Conservation (phyloP, 345 rosid genomes). For the Arabidopsis suecica region DNA sequence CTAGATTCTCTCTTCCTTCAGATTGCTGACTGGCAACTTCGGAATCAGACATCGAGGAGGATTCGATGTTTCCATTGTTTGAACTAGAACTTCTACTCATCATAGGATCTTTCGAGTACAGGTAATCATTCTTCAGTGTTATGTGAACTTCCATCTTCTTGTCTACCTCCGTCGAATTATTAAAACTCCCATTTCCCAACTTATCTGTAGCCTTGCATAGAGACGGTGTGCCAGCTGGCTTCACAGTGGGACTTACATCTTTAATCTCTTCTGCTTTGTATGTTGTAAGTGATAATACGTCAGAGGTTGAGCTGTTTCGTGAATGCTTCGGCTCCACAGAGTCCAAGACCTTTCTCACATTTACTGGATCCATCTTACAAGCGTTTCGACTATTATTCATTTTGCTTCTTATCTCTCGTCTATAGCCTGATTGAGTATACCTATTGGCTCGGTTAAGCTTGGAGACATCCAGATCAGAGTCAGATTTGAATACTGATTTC, state of each 20-base stretch:
- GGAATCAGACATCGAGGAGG: slow-evolving; percentile 86
- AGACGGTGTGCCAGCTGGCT: slow-evolving; percentile 51
- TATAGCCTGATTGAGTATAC: slow-evolving; percentile 54
- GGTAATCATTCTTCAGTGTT: slow-evolving; percentile 45
- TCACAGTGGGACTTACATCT: slow-evolving; percentile 39
- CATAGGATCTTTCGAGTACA: slow-evolving; percentile 45
- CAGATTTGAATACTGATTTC: slow-evolving; percentile 58
- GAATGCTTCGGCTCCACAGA: slow-evolving; percentile 69
- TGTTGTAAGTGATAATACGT: slow-evolving; percentile 55
- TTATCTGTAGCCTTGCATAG: slow-evolving; percentile 52
- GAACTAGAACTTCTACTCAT: slow-evolving; percentile 68
- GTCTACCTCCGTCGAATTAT: slow-evolving; percentile 42
- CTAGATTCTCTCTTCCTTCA: slow-evolving; percentile 59
- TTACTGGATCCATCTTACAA: slow-evolving; percentile 52
- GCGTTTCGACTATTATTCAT: slow-evolving; percentile 41
- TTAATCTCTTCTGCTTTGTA: slow-evolving; percentile 52
- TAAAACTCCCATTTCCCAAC: slow-evolving; percentile 47
- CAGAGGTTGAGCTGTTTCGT: slow-evolving; percentile 64
- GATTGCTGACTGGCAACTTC: slow-evolving; percentile 75
- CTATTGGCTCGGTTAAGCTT: slow-evolving; percentile 62
- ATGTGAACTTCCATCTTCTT: slow-evolving; percentile 47
- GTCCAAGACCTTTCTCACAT: slow-evolving; percentile 78
- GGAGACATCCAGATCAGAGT: slow-evolving; percentile 60
- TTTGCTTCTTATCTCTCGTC: slow-evolving; percentile 63
- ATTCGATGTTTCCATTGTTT: slow-evolving; percentile 66